Base-by-base conservation (phyloP, 345 rosid genomes). In the Salix purpurea region DNA sequence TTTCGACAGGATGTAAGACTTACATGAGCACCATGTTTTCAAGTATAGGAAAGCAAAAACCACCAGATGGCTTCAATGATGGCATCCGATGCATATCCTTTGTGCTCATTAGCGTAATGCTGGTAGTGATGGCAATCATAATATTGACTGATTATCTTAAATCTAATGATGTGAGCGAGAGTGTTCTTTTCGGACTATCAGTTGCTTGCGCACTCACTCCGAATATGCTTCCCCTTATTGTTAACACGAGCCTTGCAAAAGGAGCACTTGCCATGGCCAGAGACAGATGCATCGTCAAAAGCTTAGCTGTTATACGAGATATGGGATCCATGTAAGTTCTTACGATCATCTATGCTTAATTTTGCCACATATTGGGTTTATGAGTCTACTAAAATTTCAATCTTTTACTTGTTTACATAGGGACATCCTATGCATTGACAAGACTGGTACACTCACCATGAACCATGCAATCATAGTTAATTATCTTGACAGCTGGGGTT, bases 191-290 rank as follows among this genome's bases (percentile, higher is more conserved):
- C 16, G 92, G 90, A 37, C 83, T 85, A 62, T 90, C 94, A 0
- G 92, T 90, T 64, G 92, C 92, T 1, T 89, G 92, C 67, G 92
- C 91, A 0, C 90, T 91, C 23, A 91, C 95, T 58, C 95, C 95
- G 65, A 91, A 91, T 75, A 91, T 91, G 92, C 92, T 91, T 82
- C 95, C 92, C 65, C 89, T 91, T 48, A 84, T 91, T 46, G 90
- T 85, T 36, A 88, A 89, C 83, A 88, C 91, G 44, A 86, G 92
- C 69, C 95, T 91, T 42, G 95, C 92, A 2, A 89, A 89, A 83
- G 95, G 95, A 69, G 92, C 95, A 52, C 86, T 91, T 42, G 89
- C 89, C 37, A 91, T 91, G 95, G 95, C 95, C n/a, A 83, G 79
- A 78, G 95, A 91, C 73, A 85, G 92, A 81, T 89, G 95, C 13